phyloP scores from a whole-genome alignment of 805 yeast species.

The Candida ortonii region DNA sequence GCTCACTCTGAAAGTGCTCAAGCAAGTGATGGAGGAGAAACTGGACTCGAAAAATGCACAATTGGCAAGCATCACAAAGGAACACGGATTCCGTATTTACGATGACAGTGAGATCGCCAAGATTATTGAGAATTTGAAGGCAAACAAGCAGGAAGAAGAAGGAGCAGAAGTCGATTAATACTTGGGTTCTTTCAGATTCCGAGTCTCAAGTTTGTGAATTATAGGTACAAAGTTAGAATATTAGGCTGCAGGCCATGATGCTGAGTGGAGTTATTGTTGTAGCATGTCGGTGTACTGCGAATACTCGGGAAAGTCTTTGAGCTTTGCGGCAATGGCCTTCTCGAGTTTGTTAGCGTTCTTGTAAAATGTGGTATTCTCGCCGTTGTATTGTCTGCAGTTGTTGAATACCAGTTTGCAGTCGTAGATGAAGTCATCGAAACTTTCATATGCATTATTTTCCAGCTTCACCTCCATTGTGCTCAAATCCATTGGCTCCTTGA shows the following conservation, averaged over 20 bases:
- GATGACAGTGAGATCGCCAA: constrained; percentile 77
- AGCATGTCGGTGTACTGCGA: constrained; percentile 68
- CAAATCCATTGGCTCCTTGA: constrained; percentile 97
- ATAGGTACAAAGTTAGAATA: too few relatives aligned
- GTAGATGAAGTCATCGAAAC: constrained; percentile 86
- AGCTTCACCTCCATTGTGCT: constrained; percentile 92
- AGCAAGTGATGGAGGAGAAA: constrained; percentile 99
- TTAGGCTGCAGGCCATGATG: too few relatives aligned
- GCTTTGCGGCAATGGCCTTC: constrained; percentile 76
- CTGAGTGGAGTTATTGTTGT: constrained; percentile 14
- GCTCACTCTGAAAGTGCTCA: constrained; percentile 80
- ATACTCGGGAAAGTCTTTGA: constrained; percentile 90
- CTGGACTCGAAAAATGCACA: constrained; percentile 93
- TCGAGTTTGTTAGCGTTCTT: constrained; percentile 94
- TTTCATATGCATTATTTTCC: constrained; percentile 86
- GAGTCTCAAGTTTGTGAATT: too few relatives aligned
- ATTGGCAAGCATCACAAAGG: constrained; percentile 86
- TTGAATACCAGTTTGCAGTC: constrained; percentile 84
- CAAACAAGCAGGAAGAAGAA: constrained; percentile 53
- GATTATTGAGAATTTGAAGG: constrained; percentile 74
- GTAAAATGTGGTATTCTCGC: constrained; percentile 91
- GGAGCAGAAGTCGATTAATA: constrained; percentile 3
- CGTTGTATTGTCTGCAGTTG: constrained; percentile 89
- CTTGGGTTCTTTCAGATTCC: not conserved
- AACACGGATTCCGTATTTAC: constrained; percentile 82